Conservation (phyloP, 2,329 filamentous ascomycete genomes). For the Lachnellula suecica region DNA sequence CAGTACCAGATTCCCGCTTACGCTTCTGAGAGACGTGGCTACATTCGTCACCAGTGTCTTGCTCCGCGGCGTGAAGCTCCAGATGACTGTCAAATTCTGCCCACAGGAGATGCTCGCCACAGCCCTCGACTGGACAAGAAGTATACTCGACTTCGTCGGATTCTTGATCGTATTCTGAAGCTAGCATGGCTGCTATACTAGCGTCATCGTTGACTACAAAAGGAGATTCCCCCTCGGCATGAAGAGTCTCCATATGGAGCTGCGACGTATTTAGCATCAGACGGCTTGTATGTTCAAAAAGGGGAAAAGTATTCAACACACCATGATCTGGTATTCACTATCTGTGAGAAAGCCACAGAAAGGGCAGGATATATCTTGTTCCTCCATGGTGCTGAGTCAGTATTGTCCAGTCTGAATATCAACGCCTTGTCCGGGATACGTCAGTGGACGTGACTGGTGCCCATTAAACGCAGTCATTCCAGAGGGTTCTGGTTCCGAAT, state of each 20-base stretch:
- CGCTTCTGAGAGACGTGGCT: conserved; percentile 13
- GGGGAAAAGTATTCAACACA: conserved; percentile 22
- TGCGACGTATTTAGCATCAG: conserved; percentile 12
- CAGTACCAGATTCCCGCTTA: conserved; percentile 13
- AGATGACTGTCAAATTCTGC: conserved; percentile 57
- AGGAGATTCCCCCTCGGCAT: conserved; percentile 33
- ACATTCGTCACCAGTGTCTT: conserved; percentile 15
- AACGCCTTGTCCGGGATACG: too few relatives aligned
- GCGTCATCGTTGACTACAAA: conserved; percentile 29
- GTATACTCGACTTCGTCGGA: conserved; percentile 41
- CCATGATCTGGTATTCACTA: conserved; percentile 39
- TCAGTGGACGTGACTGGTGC: too few relatives aligned
- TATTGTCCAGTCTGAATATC: too few relatives aligned
- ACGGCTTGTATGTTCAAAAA: not conserved
- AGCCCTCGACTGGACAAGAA: conserved; percentile 55
- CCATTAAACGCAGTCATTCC: too few relatives aligned
- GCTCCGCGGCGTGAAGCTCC: conserved; percentile 48
- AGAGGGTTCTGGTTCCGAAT: too few relatives aligned
- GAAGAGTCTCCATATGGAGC: conserved; percentile 33
- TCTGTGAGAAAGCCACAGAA: conserved; percentile 39
- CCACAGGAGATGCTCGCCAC: conserved; percentile 55
- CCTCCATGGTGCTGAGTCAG: conserved; percentile 14
- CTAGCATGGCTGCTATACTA: conserved; percentile 20
- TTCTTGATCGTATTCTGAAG: conserved; percentile 29
- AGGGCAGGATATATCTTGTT: conserved; percentile 33